phyloP scores from a whole-genome alignment of 1,139 yeast genomes.

The Geotrichum europaeum region DNA sequence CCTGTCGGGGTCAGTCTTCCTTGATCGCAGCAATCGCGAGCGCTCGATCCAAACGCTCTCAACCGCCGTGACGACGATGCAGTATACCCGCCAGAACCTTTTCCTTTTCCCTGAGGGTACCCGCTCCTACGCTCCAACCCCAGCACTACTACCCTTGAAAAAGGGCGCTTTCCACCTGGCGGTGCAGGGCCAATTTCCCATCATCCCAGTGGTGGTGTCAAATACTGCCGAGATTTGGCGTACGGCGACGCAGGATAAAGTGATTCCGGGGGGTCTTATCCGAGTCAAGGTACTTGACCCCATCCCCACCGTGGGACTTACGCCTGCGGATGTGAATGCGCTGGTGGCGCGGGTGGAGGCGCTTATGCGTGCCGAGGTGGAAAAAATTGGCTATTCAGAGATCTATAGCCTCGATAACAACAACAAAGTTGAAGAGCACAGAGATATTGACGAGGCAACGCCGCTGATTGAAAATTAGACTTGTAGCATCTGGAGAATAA shows the following conservation, averaged over 20 bases:
- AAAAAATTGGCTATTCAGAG: neutral
- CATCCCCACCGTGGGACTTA: slow-evolving; percentile 50
- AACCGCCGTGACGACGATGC: slow-evolving; percentile 57
- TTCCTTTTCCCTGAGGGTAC: slow-evolving; percentile 94
- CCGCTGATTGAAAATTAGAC: neutral
- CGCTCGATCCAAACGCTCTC: slow-evolving; percentile 72
- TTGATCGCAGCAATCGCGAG: slow-evolving; percentile 75
- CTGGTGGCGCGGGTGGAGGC: slow-evolving; percentile 40
- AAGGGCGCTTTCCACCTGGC: slow-evolving; percentile 98
- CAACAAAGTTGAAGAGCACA: neutral
- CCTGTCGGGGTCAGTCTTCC: slow-evolving; percentile 82
- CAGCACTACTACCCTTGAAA: slow-evolving; percentile 78
- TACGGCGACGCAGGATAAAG: slow-evolving; percentile 32
- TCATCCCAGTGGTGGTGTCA: slow-evolving; percentile 80
- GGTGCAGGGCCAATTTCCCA: slow-evolving; percentile 81
- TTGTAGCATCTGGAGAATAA: neutral
- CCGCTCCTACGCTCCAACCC: slow-evolving; percentile 64
- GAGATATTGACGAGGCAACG: no score
- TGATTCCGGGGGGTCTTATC: slow-evolving; percentile 50
- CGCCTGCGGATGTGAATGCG: slow-evolving; percentile 54
- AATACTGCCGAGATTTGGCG: slow-evolving; percentile 57
- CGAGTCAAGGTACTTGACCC: slow-evolving; percentile 63
- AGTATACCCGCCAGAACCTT: slow-evolving; percentile 54
- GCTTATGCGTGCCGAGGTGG: slow-evolving; percentile 31
- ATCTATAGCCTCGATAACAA: neutral